These are phyloP conservation scores for Ulota crispa DNA, from an alignment of 225 moss, liverwort and hornwort genomes.

Conservation along the genomic window DNA sequence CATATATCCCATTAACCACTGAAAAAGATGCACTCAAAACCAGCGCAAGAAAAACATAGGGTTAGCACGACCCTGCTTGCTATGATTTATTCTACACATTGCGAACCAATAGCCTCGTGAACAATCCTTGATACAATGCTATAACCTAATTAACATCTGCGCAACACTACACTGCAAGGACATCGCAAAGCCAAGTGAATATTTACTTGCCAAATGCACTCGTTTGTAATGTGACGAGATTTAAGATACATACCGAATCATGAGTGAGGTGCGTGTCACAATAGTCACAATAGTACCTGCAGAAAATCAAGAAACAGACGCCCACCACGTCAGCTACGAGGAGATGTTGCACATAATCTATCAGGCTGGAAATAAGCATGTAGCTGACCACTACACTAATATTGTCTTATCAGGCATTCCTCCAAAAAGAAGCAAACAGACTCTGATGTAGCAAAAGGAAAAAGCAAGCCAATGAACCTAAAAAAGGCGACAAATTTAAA, in stretches of 20 bases:
- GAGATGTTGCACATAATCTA: neutral
- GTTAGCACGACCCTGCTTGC: neutral
- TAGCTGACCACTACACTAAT: neutral
- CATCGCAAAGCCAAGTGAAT: neutral
- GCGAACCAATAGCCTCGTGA: neutral
- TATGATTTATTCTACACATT: neutral
- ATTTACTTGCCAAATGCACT: constrained; percentile 13
- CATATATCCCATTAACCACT: constrained; percentile 3
- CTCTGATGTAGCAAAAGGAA: neutral
- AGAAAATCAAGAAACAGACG: constrained; percentile 11
- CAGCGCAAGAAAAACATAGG: neutral
- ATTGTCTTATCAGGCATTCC: neutral
- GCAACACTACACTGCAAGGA: neutral
- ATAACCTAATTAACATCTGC: neutral
- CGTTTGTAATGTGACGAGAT: constrained; percentile 1
- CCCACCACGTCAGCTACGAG: constrained; percentile 11
- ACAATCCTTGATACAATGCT: neutral
- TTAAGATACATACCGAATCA: constrained; percentile 75
- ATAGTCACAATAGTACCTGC: constrained; percentile 98
- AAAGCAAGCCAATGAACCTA: neutral
- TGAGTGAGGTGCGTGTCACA: constrained; percentile 98
- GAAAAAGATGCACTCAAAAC: neutral
- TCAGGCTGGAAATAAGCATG: neutral
- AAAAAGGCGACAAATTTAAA: neutral
- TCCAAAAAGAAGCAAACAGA: neutral